Base-by-base conservation (phyloP, 1,284 basidiomycete genomes). In the Ceratobasidium sp. region DNA sequence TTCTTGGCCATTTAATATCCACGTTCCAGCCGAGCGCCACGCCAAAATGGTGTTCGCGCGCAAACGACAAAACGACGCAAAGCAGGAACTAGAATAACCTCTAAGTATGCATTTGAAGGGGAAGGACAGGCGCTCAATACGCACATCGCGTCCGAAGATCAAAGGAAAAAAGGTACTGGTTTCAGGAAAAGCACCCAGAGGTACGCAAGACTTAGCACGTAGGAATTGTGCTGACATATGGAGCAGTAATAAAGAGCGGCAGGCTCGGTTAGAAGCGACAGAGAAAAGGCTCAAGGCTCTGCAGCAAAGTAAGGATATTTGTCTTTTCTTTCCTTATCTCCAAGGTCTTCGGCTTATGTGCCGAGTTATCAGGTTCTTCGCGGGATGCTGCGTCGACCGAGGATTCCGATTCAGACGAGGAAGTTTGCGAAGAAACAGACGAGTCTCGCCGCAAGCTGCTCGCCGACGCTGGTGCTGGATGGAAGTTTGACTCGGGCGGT, bases 171-270 rank as follows among this genome's bases (percentile, higher is more conserved):
- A 30, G 90, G 88, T 0, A 81, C 82, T 21, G 89, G 90, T 5
- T 92, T 91, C 78, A 81, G 91, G 49, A 92, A 90, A 81, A 84
- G 86, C 75, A 91, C 91, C 14, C 81, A 80, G 67, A 92, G 92
- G 91, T 90, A 70, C 26, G 82, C 75, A 66, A 52, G 50, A 28
- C 43, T 63, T 41, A 44, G 1, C 18, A 14, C 43, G 30, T 28
- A 30, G 13, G 43, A 35, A 58, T 46, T 46, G 44, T 66, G 35
- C 18, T 75, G 2, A 32, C 49, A 7, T 35, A 64, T 1, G 30
- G 61, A 58, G n/a, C 75, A 93, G 92, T 78, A 91, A 91, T 79
- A 85, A 88, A 30, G 92, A 91, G 14, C 83, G 91, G 73, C 90
- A 92, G 76, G 90, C 91, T 77, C 84, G 91, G 69, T 90, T 90